A percentile compares a stretch with the other conserved stretches of the same genome.
phyloP scores from a whole-genome alignment of 306 rosid genomes.

The Begonia peltatifolia region DNA sequence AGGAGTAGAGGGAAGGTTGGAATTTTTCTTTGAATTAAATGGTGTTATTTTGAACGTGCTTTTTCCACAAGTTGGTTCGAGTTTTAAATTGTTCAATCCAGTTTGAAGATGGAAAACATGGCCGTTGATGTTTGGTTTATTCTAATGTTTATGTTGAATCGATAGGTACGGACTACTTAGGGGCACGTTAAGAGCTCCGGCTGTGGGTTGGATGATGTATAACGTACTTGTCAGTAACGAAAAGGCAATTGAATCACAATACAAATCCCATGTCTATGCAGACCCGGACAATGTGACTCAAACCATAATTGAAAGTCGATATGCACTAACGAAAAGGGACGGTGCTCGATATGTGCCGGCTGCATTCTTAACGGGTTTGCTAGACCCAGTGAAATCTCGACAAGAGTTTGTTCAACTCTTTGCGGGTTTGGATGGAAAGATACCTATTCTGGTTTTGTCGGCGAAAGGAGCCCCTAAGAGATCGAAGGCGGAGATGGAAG shows the following conservation, averaged over 20 bases:
- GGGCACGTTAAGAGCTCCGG: conserved; percentile 91
- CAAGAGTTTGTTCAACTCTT: conserved; percentile 76
- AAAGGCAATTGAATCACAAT: conserved; percentile 79
- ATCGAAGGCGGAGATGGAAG: conserved; percentile 95
- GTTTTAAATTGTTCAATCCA: no score
- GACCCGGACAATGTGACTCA: conserved; percentile 79
- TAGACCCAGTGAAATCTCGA: conserved; percentile 73
- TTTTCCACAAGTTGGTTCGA: no score
- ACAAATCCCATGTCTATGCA: conserved; percentile 84
- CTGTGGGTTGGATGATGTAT: conserved; percentile 96
- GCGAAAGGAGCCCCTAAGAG: conserved; percentile 70
- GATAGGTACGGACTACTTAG: conserved; percentile 73
- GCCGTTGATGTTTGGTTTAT: no score
- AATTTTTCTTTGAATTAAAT: no score
- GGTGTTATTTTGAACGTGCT: no score
- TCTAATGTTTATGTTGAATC: conserved; percentile 1
- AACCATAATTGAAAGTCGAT: conserved; percentile 59
- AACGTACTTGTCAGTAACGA: conserved; percentile 88
- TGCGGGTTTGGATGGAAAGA: conserved; percentile 54
- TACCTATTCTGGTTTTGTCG: conserved; percentile 58
- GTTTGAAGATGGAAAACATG: no score
- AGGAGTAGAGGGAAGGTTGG: no score
- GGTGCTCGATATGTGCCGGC: conserved; percentile 90
- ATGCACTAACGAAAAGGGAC: conserved; percentile 55
- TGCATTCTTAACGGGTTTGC: conserved; percentile 67